Conservation (phyloP, 768 basidiomycete species). For the Neoboletus magnificus region DNA sequence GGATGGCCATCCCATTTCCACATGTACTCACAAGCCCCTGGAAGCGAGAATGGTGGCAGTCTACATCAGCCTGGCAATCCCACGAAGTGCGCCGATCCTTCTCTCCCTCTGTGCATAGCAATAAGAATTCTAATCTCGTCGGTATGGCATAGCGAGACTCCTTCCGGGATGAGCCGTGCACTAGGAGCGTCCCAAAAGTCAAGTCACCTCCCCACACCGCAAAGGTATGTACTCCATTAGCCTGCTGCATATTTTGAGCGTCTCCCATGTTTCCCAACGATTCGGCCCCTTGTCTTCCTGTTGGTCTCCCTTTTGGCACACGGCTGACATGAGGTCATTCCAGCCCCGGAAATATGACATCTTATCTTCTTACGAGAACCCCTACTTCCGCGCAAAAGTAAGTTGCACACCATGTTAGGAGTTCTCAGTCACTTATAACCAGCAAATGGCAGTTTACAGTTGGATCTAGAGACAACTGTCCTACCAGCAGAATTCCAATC, state of each 20-base stretch:
- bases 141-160: slow-evolving; percentile 3
- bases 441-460: slow-evolving; percentile 1
- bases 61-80: slow-evolving; percentile 5
- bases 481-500: slow-evolving; percentile 26
- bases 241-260: background rate
- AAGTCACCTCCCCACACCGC: slow-evolving; percentile 30
- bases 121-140: background rate
- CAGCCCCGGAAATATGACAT: slow-evolving; percentile 34
- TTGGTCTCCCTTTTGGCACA: background rate
- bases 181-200: slow-evolving; percentile 13
- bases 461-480: slow-evolving; percentile 5
- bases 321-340: slow-evolving; percentile 12
- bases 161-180: slow-evolving; percentile 1
- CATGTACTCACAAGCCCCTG: slow-evolving; percentile 13
- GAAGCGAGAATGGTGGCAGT: slow-evolving; percentile 4
- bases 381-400: slow-evolving; percentile 17
- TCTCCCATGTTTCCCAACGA: background rate
- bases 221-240: slow-evolving; percentile 20
- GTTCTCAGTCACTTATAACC: background rate
- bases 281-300: background rate
- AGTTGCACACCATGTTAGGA: slow-evolving; percentile 2
- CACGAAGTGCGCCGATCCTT: slow-evolving; percentile 13
- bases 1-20: slow-evolving; percentile 17
- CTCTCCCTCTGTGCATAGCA: background rate
- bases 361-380: slow-evolving; percentile 27